Base-by-base conservation (phyloP, 257 asterid species). In the Ophiorrhiza pumila region DNA sequence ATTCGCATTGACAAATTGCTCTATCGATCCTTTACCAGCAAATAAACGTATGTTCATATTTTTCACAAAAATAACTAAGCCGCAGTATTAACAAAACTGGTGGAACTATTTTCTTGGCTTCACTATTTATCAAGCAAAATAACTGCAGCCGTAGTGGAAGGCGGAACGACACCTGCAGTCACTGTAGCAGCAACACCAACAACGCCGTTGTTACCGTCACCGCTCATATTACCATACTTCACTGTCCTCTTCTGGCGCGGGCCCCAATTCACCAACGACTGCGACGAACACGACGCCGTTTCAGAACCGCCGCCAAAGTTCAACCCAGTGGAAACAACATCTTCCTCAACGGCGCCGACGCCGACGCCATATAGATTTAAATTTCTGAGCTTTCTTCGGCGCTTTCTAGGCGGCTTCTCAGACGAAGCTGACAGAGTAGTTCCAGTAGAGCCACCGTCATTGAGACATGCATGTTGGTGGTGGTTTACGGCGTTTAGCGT, bases 401-500 rank as follows among this genome's bases (percentile, higher is more conserved):
- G 39, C 65, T 64, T 70, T 23, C 25, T 73, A 25, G 41, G 42
- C 27, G 27, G 42, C 27, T 68, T 68, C 56, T 18, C 22, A 0
- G 63, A n/a, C 49, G 69, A 59, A 27, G 56, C 70, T 1, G 77
- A 72, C 31, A 60, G 17, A 7, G 45, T 45, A 11, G 72, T 56
- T 55, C 59, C 61, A 23, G 47, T 41, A n/a, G 62, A 6, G 18
- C 31, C 45, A 13, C 47, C 50, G 69, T 20, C 42, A 61, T 11
- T 37, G 31, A 22, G 13, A 13, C 25, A 39, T 27, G 47, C 39
- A 1, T 31, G 71, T 31, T 43, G 68, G 68, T 50, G 76, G 69
- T 42, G 60, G 74, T 57, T 70, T 17, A 53, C 80, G 60, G 72
- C 75, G 78, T 86, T 80, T 35, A 65, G 76, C 61, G 80, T 83